phyloP scores from a whole-genome alignment of 1,139 yeast species.

The Sugiyamaella pinicola region DNA sequence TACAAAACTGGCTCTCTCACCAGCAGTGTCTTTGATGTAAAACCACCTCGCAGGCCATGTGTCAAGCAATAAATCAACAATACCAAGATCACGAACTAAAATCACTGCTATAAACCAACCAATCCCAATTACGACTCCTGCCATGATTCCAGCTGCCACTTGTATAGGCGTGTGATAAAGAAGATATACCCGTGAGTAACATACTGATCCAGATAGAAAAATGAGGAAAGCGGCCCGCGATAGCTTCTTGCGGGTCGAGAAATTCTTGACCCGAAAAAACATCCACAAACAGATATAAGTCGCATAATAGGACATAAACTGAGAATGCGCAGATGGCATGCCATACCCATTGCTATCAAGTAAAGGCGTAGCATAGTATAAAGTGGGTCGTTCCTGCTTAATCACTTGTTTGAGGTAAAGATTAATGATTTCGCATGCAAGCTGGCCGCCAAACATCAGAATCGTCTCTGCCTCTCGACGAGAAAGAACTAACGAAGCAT shows the following conservation, averaged over 20 bases:
- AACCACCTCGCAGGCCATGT: slow-evolving; percentile 41
- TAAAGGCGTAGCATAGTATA: slow-evolving; percentile 12
- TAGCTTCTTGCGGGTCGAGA: slow-evolving; percentile 38
- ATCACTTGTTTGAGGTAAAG: slow-evolving; percentile 64
- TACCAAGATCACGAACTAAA: slow-evolving; percentile 44
- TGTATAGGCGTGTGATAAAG: slow-evolving; percentile 75
- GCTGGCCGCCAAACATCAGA: slow-evolving; percentile 82
- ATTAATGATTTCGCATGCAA: slow-evolving; percentile 72
- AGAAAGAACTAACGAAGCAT: slow-evolving; percentile 78
- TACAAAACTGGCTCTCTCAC: slow-evolving; percentile 40
- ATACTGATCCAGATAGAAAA: slow-evolving; percentile 53
- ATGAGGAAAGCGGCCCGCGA: slow-evolving; percentile 33
- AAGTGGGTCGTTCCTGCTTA: slow-evolving; percentile 74
- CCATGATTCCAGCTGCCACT: slow-evolving; percentile 67
- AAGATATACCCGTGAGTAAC: slow-evolving; percentile 74
- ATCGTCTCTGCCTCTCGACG: slow-evolving; percentile 87
- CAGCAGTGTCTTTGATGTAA: slow-evolving; percentile 44
- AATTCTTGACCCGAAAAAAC: slow-evolving; percentile 46
- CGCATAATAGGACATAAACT: slow-evolving; percentile 86
- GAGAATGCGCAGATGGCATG: slow-evolving; percentile 97
- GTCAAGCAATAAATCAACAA: slow-evolving; percentile 41
- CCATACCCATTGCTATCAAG: slow-evolving; percentile 64
- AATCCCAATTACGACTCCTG: slow-evolving; percentile 65
- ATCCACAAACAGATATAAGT: slow-evolving; percentile 61
- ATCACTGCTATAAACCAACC: slow-evolving; percentile 58